A percentile compares a stretch with the other conserved stretches of the same genome.
These are phyloP conservation scores for Phytopythium vexans DNA, from an alignment of 352 stramenopile species.

Conservation along the genomic window DNA sequence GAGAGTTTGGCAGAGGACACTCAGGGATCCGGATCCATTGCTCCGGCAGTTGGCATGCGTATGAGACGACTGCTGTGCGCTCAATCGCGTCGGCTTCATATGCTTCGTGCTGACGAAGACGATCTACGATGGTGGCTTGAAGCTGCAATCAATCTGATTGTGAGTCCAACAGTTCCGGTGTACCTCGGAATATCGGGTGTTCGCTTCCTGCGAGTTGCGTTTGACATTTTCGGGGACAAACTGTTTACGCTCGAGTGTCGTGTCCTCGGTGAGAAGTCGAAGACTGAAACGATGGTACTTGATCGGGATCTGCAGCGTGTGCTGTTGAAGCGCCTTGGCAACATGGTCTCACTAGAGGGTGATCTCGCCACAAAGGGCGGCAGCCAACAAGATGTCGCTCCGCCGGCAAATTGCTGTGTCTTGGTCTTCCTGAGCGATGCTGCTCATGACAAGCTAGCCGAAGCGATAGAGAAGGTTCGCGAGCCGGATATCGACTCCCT, in stretches of 20 bases:
- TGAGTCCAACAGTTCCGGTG: constrained; percentile 1
- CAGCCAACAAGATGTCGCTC: too few species aligned
- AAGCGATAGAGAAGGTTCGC: constrained; percentile 33
- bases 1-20: too few species aligned
- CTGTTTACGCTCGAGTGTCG: constrained; percentile 18
- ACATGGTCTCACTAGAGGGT: constrained; percentile 17
- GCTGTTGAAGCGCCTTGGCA: constrained; percentile 28
- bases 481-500: constrained; percentile 38
- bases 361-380: background rate
- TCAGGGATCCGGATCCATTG: too few species aligned
- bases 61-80: too few species aligned
- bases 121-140: constrained; percentile 19
- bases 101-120: too few species aligned
- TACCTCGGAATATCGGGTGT: constrained; percentile 13
- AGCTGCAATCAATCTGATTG: constrained; percentile 14
- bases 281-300: constrained; percentile 7
- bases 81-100: too few species aligned
- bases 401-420: constrained; percentile 25
- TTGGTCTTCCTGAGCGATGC: constrained; percentile 51
- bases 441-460: constrained; percentile 35
- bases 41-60: too few species aligned
- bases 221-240: constrained; percentile 19
- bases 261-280: constrained; percentile 2
- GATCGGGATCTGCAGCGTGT: constrained; percentile 27
- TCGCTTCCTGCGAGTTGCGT: constrained; percentile 15